These are phyloP conservation scores for Ceratocystis colombiana DNA, from an alignment of 2,329 filamentous ascomycete species.

Conservation along the genomic window DNA sequence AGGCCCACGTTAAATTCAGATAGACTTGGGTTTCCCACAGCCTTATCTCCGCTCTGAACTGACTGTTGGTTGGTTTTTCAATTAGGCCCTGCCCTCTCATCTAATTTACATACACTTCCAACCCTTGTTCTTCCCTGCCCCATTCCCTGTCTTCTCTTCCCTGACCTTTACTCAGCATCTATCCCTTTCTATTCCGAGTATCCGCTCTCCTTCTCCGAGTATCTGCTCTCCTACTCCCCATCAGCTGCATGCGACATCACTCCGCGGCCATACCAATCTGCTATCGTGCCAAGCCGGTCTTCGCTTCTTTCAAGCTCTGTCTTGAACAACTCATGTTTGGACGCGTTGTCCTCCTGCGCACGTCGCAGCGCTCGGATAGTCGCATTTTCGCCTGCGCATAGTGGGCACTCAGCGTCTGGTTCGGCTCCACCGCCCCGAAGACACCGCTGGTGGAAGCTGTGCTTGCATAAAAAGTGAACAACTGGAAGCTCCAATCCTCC, in stretches of 20 bases:
- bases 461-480: constrained; percentile 94
- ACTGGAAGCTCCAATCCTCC: constrained; percentile 72
- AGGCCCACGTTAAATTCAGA: too few relatives aligned
- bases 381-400: constrained; percentile 73
- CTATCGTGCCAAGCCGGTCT: constrained; percentile 81
- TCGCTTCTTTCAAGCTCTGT: constrained; percentile 65
- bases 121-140: too few relatives aligned
- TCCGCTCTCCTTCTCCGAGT: background rate
- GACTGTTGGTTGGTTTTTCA: too few relatives aligned
- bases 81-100: too few relatives aligned
- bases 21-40: too few relatives aligned
- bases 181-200: too few relatives aligned
- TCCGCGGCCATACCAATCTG: constrained; percentile 88
- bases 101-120: too few relatives aligned
- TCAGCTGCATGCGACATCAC: constrained; percentile 57
- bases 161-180: too few relatives aligned
- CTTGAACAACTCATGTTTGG: constrained; percentile 80
- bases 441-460: constrained; percentile 90
- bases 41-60: too few relatives aligned
- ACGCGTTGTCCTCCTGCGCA: constrained; percentile 76
- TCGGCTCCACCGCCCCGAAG: constrained; percentile 44
- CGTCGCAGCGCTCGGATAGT: constrained; percentile 79
- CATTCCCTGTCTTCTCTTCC: too few relatives aligned
- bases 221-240: background rate
- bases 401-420: constrained; percentile 67